Base-by-base conservation (phyloP, 805 yeast species). In the Myxozyma lipomycoides region DNA sequence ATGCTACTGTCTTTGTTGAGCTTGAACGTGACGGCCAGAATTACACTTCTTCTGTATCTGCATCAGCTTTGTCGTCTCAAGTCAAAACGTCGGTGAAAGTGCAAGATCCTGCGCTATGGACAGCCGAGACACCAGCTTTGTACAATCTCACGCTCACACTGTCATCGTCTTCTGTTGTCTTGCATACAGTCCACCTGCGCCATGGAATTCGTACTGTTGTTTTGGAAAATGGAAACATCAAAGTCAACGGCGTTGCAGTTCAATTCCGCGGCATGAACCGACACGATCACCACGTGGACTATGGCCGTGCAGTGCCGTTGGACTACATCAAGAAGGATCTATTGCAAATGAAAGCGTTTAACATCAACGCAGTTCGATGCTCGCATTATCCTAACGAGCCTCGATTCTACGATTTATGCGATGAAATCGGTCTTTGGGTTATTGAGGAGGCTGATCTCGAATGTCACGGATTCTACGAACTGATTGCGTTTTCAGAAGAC, bases 321-420 rank as follows among this genome's bases (percentile, higher is more conserved):
- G 69, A 68, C n/a, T 69, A 60, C 47, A 60, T 69, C 32, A 55
- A 61, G 49, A 53, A 61, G 18, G 73, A 70, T 51, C 56, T 70
- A 39, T 21, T 49, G 24, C 50, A 67, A 17, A 70, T 70, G 73
- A 70, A 70, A 54, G 45, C 52, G 32, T 61, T 64, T 56, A 70
- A 70, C 45, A 61, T 69, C 42, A 70, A 70, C 55, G 70, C 72
- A 1, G 62, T 70, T 21, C 57, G 73, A 36, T 64, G 70, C 28
- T 66, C 71, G 2, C 73, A 70, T 58, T 69, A 70, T 39, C 73
- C 73, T 6, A 62, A 66, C 30, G 68, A 67, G 52, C 73, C 73
- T 5, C 52, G 55, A 21, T 59, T 68, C 34, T 60, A 66, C 39
- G 63, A 61, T 32, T 52, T 68, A 51, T 64, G 71, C 24, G 68